phyloP scores from a whole-genome alignment of 805 yeast genomes.

The Priceomyces haplophilus region DNA sequence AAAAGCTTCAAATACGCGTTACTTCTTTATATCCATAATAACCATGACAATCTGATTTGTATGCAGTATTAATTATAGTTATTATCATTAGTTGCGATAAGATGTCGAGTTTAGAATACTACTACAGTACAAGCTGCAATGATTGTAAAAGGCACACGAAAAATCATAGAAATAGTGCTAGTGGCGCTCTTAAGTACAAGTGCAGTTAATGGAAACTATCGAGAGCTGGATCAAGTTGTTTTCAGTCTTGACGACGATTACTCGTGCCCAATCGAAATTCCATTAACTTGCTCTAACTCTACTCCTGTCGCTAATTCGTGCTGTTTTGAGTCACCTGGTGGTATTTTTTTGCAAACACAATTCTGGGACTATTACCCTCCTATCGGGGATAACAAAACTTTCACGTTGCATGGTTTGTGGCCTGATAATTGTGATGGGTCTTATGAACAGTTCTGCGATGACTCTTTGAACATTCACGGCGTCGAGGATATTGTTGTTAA shows the following conservation, averaged over 20 bases:
- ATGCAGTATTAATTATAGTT: neutral
- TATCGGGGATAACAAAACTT: conserved; percentile 31
- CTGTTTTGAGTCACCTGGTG: conserved; percentile 41
- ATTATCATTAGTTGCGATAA: neutral
- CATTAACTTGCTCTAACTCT: conserved; percentile 58
- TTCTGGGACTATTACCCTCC: conserved; percentile 39
- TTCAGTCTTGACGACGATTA: neutral
- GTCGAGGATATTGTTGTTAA: conserved; percentile 24
- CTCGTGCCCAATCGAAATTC: conserved; percentile 55
- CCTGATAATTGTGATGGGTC: conserved; percentile 42
- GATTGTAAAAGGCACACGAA: too few relatives aligned
- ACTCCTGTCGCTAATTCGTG: conserved; percentile 51
- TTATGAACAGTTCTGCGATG: conserved; percentile 36
- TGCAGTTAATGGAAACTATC: neutral
- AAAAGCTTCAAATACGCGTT: too few relatives aligned
- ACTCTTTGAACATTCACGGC: conserved; percentile 26
- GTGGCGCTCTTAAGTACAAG: neutral
- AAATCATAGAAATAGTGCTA: neutral
- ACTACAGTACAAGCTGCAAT: too few relatives aligned
- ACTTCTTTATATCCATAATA: too few relatives aligned
- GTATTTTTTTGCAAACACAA: conserved; percentile 40
- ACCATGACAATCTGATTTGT: too few relatives aligned
- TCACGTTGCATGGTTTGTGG: conserved; percentile 47
- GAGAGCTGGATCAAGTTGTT: neutral
- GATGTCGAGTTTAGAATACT: too few relatives aligned